Conservation (phyloP, 495 filamentous ascomycete genomes). For the Tetracladium setigerum region DNA sequence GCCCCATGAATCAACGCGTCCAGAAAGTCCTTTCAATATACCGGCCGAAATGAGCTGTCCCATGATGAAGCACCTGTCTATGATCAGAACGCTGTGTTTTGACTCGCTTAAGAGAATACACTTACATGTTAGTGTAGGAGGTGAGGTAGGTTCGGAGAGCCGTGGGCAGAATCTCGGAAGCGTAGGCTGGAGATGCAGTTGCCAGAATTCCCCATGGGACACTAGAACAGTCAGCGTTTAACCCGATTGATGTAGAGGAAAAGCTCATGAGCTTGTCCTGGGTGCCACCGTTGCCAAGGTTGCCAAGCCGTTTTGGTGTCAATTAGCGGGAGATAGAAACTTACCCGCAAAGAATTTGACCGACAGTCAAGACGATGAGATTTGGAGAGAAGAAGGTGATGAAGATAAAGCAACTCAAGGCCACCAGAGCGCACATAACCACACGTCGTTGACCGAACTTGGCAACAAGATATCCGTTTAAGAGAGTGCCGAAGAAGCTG, state of each 20-base stretch:
- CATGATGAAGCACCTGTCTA: slow-evolving; percentile 47
- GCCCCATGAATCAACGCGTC: slow-evolving; percentile 33
- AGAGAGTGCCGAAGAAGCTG: slow-evolving; percentile 30
- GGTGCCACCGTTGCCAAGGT: no score
- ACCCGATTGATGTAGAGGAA: no score
- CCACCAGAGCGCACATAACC: slow-evolving; percentile 48
- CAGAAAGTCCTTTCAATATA: slow-evolving; percentile 34
- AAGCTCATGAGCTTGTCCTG: no score
- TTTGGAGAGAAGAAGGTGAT: slow-evolving; percentile 54
- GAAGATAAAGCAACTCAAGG: slow-evolving; percentile 43
- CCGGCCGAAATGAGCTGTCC: slow-evolving; percentile 54
- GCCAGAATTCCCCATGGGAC: slow-evolving; percentile 65
- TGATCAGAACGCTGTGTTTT: not conserved
- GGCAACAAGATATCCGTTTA: slow-evolving; percentile 40
- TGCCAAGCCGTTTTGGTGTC: no score
- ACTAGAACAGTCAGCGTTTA: no score
- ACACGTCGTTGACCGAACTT: slow-evolving; percentile 43
- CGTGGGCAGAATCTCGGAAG: slow-evolving; percentile 16
- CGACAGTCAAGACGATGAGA: slow-evolving; percentile 51
- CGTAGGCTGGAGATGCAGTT: slow-evolving; percentile 43
- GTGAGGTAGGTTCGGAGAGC: slow-evolving; percentile 11
- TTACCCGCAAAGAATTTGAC: slow-evolving; percentile 56
- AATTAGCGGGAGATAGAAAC: no score
- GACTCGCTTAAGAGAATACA: not conserved
- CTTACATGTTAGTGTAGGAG: slow-evolving; percentile 36